Base-by-base conservation (phyloP, 164 flowering plant species). In the Macadamia tetraphylla region DNA sequence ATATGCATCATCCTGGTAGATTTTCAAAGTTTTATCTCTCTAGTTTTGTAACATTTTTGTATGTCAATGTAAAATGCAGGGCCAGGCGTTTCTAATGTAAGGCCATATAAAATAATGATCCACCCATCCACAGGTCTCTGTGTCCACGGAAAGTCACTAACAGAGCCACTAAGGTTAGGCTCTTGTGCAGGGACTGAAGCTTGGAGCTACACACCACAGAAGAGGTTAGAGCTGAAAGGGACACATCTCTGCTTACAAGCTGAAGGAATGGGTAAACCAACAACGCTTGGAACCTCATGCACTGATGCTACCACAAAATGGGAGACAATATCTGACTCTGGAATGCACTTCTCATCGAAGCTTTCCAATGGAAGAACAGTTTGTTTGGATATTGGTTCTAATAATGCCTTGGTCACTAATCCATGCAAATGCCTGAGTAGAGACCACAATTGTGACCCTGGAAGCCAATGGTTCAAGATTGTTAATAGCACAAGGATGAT, bases 381-480 rank as follows among this genome's bases (percentile, higher is more conserved):
- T 5, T 49, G 53, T 10, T 49, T 49, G 15, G 53, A 49, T 49
- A 10, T 49, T 14, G 53, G 8, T 31, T 58, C 60, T 23, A 58
- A 10, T 31, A 58, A 58, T n/a, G 29, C 60, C 60, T 18, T 58
- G 0, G 10, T 58, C 60, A 58, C 60, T 29, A 58, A 18, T 58
- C 60, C 60, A 23, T 58, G 60, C 60, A 58, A 58, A 29, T 58
- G 60, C 60, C 6, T 58, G 31, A 58, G 60, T 29, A 23, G 30
- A 58, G 60, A 58, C 23, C 9, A 58, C 11, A 23, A 2, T 8
- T 58, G 60, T 58, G 31, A 58, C 12, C 60, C 60, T 58, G 60
- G 12, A 13, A 23, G 60, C 13, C 60, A 29, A 58, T 58, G 60
- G 60, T 58, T 58, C 32, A 58, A 58, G 29, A 18, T 58, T 29